A percentile compares a stretch with the other conserved stretches of the same genome.
phyloP scores from a whole-genome alignment of 169 alveolate genomes.

The Neospora caninum region DNA sequence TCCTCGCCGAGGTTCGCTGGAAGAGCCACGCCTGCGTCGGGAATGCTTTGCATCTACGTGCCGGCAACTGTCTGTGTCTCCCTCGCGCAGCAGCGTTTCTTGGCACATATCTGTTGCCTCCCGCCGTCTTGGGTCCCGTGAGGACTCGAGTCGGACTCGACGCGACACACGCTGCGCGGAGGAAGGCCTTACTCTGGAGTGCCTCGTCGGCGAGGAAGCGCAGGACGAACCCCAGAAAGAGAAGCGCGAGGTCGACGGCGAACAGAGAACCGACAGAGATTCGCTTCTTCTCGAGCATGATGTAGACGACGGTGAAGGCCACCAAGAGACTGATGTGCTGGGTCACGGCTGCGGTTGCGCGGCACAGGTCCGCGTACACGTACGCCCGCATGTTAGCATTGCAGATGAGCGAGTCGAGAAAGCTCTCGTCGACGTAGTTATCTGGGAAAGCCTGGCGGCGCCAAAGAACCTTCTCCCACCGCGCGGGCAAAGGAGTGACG shows the following conservation, averaged over 20 bases:
- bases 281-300: background rate
- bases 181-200: background rate
- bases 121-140: no score
- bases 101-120: no score
- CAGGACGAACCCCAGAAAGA: conserved; percentile 43
- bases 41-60: no score
- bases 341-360: conserved; percentile 44
- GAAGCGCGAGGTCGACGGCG: conserved; percentile 6
- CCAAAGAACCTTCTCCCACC: conserved; percentile 59
- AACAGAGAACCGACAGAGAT: conserved; percentile 18
- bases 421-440: conserved; percentile 54
- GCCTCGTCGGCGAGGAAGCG: conserved; percentile 15
- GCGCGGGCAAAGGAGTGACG: background rate
- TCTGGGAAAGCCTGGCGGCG: conserved; percentile 49
- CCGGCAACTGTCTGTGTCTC: no score
- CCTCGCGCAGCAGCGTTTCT: no score
- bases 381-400: conserved; percentile 39
- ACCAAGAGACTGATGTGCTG: conserved; percentile 49
- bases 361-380: conserved; percentile 40
- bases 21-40: no score
- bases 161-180: no score
- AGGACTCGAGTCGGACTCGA: no score
- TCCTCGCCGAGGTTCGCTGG: no score
- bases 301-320: conserved; percentile 31
- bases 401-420: conserved; percentile 26